Percentiles rank a stretch among this genome's conserved stretches.
Conservation (phyloP, 305 asterid species). For the Ajuga reptans region DNA sequence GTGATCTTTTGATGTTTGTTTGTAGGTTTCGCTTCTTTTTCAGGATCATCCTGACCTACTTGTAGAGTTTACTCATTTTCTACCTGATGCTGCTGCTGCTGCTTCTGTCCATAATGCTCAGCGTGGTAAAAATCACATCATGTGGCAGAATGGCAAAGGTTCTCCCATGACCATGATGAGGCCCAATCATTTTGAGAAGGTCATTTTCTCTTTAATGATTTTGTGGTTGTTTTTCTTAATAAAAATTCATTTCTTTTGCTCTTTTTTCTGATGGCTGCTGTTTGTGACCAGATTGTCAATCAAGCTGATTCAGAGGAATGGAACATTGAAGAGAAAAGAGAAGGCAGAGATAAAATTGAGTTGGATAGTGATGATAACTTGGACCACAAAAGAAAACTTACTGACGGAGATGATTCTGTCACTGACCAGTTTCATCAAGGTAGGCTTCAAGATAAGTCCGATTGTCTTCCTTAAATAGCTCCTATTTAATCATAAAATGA, state of each 20-base stretch:
- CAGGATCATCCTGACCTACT: constrained; percentile 72
- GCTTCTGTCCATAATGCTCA: constrained; percentile 36
- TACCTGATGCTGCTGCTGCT: constrained; percentile 61
- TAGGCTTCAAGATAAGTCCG: constrained; percentile 22
- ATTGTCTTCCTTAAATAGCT: constrained; percentile 14
- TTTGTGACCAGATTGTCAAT: constrained; percentile 32
- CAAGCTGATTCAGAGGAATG: constrained; percentile 42
- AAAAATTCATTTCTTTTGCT: constrained; percentile 8
- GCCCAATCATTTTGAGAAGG: constrained; percentile 52
- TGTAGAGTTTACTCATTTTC: constrained; percentile 76
- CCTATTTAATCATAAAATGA: background rate
- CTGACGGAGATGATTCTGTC: constrained; percentile 37
- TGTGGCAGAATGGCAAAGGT: constrained; percentile 42
- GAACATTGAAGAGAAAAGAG: constrained; percentile 37
- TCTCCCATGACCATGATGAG: constrained; percentile 40
- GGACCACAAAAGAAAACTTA: constrained; percentile 38
- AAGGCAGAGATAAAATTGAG: constrained; percentile 41
- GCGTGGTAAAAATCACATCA: constrained; percentile 32
- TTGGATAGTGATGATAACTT: constrained; percentile 35
- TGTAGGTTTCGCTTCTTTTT: constrained; percentile 72
- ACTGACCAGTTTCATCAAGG: constrained; percentile 49
- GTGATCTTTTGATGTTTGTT: constrained; percentile 24
- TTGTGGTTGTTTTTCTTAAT: background rate
- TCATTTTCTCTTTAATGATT: constrained; percentile 23
- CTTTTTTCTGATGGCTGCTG: constrained; percentile 42